Evolutionary conservation across 1,139 yeast species (phyloP).

Genomic region (Entelexis sorbosivorans): DNA sequence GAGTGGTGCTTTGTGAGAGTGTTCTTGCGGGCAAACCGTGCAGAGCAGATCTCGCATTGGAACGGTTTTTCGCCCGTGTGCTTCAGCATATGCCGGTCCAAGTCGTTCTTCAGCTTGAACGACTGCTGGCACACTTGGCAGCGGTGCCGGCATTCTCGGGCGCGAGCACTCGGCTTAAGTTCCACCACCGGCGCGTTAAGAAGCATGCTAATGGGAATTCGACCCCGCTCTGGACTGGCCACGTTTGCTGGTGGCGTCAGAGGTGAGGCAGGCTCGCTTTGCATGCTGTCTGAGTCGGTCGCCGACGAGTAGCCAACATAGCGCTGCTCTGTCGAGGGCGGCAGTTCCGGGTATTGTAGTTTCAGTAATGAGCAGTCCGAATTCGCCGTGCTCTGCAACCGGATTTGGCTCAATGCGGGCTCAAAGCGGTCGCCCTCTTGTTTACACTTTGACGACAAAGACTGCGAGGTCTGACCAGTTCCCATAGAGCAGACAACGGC

Average conservation of each 20-base stretch:
- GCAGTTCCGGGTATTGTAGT: neutral
- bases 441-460: neutral
- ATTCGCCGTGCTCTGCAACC: neutral
- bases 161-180: neutral
- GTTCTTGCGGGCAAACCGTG: conserved; percentile 54
- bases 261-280: neutral
- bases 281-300: neutral
- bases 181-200: neutral
- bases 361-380: neutral
- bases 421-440: too few species aligned
- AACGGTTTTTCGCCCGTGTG: conserved; percentile 5
- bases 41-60: conserved; percentile 32
- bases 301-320: too few species aligned
- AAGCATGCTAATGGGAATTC: conserved; percentile 2
- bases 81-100: neutral
- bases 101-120: conserved; percentile 4
- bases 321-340: too few species aligned
- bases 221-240: neutral
- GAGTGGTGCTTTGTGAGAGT: conserved; percentile 88
- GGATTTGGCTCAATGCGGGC: neutral
- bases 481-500: neutral
- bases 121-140: conserved; percentile 24
- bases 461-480: neutral
- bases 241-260: neutral
- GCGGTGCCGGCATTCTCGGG: neutral